Conservation (phyloP, 2,329 filamentous ascomycete species). For the Aspergillus pseudoviridinutans region DNA sequence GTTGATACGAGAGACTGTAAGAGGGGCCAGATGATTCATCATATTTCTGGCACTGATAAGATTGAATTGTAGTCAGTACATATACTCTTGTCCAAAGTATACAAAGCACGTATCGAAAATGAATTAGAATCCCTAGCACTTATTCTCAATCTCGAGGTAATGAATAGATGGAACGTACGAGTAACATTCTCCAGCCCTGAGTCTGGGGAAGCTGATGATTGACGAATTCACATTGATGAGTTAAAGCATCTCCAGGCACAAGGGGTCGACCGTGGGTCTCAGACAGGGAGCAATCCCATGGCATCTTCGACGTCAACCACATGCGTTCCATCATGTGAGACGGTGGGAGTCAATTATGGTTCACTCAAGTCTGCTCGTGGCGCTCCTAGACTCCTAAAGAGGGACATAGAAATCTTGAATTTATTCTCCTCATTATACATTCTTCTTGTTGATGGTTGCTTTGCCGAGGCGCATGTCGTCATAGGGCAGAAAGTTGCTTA, state of each 20-base stretch:
- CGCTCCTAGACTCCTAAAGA: too few species aligned
- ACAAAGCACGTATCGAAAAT: not conserved
- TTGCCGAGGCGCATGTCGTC: constrained; percentile 15
- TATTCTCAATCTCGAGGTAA: not conserved
- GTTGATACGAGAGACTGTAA: too few species aligned
- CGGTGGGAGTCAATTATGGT: too few species aligned
- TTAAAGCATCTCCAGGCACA: too few species aligned
- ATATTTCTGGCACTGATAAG: not conserved
- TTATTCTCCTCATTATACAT: not conserved
- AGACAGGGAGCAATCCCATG: not conserved
- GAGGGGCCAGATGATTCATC: too few species aligned
- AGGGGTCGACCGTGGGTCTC: not conserved
- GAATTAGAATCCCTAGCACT: not conserved
- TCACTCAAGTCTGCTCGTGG: too few species aligned
- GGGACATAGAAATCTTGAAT: not conserved
- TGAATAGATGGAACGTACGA: too few species aligned
- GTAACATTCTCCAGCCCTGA: not conserved
- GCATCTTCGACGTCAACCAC: not conserved
- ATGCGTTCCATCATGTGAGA: too few species aligned
- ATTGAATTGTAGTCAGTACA: not conserved
- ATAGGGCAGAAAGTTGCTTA: constrained; percentile 11
- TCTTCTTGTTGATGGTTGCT: not conserved
- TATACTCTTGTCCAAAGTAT: not conserved
- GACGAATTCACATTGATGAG: not conserved
- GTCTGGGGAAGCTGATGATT: not conserved